These are phyloP conservation scores for Fusarium praegraminearum DNA, from an alignment of 2,329 filamentous ascomycete species.

Conservation along the genomic window DNA sequence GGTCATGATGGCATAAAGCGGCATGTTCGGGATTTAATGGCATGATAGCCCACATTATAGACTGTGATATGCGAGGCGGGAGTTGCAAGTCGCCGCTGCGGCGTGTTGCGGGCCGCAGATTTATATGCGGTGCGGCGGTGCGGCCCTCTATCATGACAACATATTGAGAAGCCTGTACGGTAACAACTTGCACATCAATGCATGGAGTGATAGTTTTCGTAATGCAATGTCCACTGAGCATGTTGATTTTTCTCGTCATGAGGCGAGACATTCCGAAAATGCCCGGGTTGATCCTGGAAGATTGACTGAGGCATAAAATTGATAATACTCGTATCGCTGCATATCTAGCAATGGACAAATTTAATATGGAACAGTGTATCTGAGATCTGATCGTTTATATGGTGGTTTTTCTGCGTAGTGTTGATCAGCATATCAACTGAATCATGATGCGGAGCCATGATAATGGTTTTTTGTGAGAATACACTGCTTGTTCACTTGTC, in stretches of 20 bases:
- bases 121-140: not conserved
- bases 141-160: conserved; percentile 9
- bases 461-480: too few relatives aligned
- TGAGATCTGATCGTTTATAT: too few relatives aligned
- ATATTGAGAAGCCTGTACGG: not conserved
- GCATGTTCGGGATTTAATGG: conserved; percentile 4
- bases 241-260: not conserved
- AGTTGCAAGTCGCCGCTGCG: conserved; percentile 13
- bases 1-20: not conserved
- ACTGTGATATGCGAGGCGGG: not conserved
- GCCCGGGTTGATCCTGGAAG: not conserved
- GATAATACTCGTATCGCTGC: not conserved
- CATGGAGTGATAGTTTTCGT: not conserved
- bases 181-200: not conserved
- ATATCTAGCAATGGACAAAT: too few relatives aligned
- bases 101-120: conserved; percentile 25
- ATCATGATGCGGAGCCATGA: too few relatives aligned
- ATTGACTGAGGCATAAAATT: too few relatives aligned
- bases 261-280: not conserved
- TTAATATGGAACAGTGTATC: too few relatives aligned
- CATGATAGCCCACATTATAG: conserved; percentile 21
- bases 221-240: too few relatives aligned
- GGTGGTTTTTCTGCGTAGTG: too few relatives aligned
- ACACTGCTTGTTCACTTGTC: too few relatives aligned
- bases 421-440: fast-evolving